Evolutionary conservation across 1,284 basidiomycete species (phyloP).

Genomic region (Sanghuangporus weigelae): DNA sequence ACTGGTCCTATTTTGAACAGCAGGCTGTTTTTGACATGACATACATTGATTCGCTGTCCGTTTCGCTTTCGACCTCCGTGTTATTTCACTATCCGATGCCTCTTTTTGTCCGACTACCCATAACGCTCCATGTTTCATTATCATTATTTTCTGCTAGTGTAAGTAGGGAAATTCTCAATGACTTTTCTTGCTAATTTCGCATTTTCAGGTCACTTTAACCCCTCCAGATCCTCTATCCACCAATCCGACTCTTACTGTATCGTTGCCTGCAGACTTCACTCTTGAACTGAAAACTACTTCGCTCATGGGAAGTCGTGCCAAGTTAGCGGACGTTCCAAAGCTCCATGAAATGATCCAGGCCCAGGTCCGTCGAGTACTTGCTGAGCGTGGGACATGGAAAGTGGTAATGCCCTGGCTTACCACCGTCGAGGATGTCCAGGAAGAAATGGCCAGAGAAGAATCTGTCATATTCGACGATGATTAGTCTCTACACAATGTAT

Average conservation of each 20-base stretch:
- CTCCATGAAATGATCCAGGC: slow-evolving; percentile 76
- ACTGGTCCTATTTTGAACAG: slow-evolving; percentile 26
- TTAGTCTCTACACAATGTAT: neutral
- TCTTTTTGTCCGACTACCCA: slow-evolving; percentile 74
- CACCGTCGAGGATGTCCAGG: slow-evolving; percentile 31
- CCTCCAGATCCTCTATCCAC: slow-evolving; percentile 45
- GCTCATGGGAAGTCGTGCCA: slow-evolving; percentile 76
- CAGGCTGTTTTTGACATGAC: slow-evolving; percentile 58
- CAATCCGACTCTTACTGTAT: slow-evolving; percentile 52
- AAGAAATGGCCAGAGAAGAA: neutral
- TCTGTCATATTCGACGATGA: neutral
- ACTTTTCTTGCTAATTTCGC: neutral
- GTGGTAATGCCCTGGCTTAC: slow-evolving; percentile 61
- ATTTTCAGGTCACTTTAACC: slow-evolving; percentile 30
- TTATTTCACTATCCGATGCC: slow-evolving; percentile 78
- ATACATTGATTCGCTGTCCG: slow-evolving; percentile 66
- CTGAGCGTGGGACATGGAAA: slow-evolving; percentile 62
- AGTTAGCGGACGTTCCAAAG: slow-evolving; percentile 79
- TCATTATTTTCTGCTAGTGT: slow-evolving; percentile 71
- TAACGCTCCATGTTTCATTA: slow-evolving; percentile 72
- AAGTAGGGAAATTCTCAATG: slow-evolving; percentile 24
- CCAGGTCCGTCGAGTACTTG: slow-evolving; percentile 57
- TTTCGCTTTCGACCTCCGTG: slow-evolving; percentile 77
- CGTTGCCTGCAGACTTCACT: slow-evolving; percentile 59
- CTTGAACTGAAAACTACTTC: slow-evolving; percentile 71